Conservation (phyloP, 352 stramenopile genomes). For the Globisporangium lucens region DNA sequence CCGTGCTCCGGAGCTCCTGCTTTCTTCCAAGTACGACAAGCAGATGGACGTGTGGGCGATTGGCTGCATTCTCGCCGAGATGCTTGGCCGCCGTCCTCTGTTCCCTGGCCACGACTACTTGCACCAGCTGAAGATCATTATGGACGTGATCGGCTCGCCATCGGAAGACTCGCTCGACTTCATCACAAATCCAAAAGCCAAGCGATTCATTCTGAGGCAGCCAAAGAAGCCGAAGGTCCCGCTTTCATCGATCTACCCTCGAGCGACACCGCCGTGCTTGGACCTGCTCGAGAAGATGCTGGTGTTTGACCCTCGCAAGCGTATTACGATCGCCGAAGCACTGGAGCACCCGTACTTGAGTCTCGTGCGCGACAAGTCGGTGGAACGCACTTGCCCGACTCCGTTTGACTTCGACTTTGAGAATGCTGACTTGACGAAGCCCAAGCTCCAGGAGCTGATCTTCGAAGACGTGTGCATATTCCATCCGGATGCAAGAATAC, state of each 20-base stretch:
- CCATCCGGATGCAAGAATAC: conserved; percentile 74
- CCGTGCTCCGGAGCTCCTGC: conserved; percentile 87
- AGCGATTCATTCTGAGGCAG: conserved; percentile 85
- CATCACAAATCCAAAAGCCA: conserved; percentile 88
- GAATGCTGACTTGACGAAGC: conserved; percentile 87
- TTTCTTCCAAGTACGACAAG: conserved; percentile 90
- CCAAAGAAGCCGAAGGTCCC: conserved; percentile 84
- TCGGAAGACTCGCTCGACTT: conserved; percentile 81
- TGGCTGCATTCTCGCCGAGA: conserved; percentile 84
- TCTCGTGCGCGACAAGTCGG: conserved; percentile 62
- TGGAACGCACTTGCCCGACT: conserved; percentile 74
- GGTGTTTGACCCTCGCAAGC: conserved; percentile 89
- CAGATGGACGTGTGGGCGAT: conserved; percentile 89
- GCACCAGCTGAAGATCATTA: conserved; percentile 89
- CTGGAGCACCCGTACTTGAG: conserved; percentile 79
- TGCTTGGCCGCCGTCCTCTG: conserved; percentile 79
- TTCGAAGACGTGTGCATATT: conserved; percentile 90
- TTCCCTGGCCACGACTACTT: conserved; percentile 87
- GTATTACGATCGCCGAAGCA: conserved; percentile 77
- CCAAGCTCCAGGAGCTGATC: conserved; percentile 89
- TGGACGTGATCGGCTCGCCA: conserved; percentile 84
- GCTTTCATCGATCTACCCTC: conserved; percentile 83
- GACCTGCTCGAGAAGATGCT: conserved; percentile 94
- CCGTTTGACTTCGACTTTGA: conserved; percentile 88
- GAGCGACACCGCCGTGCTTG: conserved; percentile 74